phyloP scores from a whole-genome alignment of 176 grass and related monocot species.

The Cymbopogon citratus region DNA sequence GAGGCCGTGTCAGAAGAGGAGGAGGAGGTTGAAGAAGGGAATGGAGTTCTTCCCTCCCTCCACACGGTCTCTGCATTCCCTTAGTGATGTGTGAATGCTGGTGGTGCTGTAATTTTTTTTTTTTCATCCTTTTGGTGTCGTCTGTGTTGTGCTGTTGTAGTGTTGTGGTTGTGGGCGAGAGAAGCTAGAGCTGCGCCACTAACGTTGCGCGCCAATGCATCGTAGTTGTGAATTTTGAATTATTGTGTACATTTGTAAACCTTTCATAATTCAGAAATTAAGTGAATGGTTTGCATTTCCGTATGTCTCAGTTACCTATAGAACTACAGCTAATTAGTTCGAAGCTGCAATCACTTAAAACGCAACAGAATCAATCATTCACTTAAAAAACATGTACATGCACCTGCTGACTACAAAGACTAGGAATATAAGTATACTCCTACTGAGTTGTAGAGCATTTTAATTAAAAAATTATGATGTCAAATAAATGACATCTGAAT shows the following conservation, averaged over 20 bases:
- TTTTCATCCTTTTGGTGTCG: not conserved
- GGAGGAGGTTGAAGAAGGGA: constrained; percentile 19
- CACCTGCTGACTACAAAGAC: too few relatives aligned
- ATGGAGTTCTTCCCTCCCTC: constrained; percentile 38
- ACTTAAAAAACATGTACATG: too few relatives aligned
- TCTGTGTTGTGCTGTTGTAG: not conserved
- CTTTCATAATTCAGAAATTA: not conserved
- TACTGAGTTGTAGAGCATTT: too few relatives aligned
- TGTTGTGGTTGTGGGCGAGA: not conserved
- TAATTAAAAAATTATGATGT: too few relatives aligned
- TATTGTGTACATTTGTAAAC: not conserved
- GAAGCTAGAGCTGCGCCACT: not conserved
- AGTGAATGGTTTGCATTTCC: not conserved
- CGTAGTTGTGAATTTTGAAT: not conserved
- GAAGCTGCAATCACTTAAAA: too few relatives aligned
- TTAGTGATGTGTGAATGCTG: constrained; percentile 14
- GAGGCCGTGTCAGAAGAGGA: constrained; percentile 28
- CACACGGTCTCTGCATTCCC: constrained; percentile 27
- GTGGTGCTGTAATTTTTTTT: not conserved
- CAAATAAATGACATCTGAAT: too few relatives aligned
- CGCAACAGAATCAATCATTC: too few relatives aligned
- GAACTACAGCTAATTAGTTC: too few relatives aligned
- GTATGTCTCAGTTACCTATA: too few relatives aligned
- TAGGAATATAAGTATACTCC: too few relatives aligned
- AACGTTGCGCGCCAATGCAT: not conserved